Percentiles rank a stretch among this genome's conserved stretches.
Evolutionary conservation across 1,139 yeast species (phyloP).

Genomic region (Pneumocystis canis): DNA sequence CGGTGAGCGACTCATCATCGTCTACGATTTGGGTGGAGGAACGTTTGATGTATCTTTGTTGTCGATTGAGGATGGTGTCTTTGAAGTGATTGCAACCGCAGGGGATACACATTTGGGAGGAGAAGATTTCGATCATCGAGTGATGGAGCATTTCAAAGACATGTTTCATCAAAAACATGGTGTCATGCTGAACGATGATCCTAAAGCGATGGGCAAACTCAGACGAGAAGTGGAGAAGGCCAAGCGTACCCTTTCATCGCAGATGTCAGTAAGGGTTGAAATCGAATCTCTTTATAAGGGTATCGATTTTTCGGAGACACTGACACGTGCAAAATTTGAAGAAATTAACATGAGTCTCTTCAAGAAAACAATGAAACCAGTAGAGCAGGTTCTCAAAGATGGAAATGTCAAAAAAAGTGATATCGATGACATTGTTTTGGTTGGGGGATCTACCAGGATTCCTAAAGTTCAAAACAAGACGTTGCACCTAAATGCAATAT

Average conservation of each 20-base stretch:
- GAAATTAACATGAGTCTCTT: constrained; percentile 77
- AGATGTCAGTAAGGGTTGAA: constrained; percentile 79
- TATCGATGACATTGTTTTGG: constrained; percentile 82
- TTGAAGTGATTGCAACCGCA: constrained; percentile 87
- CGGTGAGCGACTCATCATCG: constrained; percentile 64
- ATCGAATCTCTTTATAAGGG: constrained; percentile 93
- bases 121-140: constrained; percentile 87
- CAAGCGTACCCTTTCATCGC: constrained; percentile 83
- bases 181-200: constrained; percentile 57
- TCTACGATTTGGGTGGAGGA: constrained; percentile 90
- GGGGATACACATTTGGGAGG: constrained; percentile 96
- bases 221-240: constrained; percentile 97
- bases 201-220: constrained; percentile 73
- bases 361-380: constrained; percentile 84
- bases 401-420: constrained; percentile 71
- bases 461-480: constrained; percentile 92
- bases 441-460: constrained; percentile 96
- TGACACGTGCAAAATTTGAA: constrained; percentile 91
- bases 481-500: constrained; percentile 98
- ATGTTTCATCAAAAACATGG: constrained; percentile 78
- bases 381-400: constrained; percentile 81
- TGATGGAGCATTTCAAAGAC: constrained; percentile 72
- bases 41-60: constrained; percentile 83
- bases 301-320: constrained; percentile 81
- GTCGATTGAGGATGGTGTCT: constrained; percentile 83